Conservation (phyloP, 352 stramenopile species). For the Globisporangium polare region DNA sequence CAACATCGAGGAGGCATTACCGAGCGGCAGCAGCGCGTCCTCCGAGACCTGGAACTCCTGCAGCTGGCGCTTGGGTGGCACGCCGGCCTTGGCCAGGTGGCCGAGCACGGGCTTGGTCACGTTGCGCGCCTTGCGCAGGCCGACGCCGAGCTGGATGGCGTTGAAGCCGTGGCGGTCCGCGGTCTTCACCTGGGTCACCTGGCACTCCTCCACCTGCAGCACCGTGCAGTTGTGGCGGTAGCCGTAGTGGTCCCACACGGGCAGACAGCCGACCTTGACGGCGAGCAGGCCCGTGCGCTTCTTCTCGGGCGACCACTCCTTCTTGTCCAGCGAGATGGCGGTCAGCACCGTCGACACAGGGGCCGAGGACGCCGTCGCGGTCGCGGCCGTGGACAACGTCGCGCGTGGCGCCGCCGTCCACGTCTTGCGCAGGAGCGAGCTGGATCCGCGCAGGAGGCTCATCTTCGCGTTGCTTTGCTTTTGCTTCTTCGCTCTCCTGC, state of each 20-base stretch:
- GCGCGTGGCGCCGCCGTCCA: slow-evolving; percentile 9
- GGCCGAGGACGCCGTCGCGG: slow-evolving; percentile 3
- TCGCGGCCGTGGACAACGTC: slow-evolving; percentile 10
- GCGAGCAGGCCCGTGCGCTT: slow-evolving; percentile 88
- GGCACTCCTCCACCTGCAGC: slow-evolving; percentile 87
- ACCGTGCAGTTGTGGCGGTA: slow-evolving; percentile 96
- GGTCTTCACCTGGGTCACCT: slow-evolving; percentile 96
- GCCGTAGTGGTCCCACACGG: slow-evolving; percentile 97
- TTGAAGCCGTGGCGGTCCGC: slow-evolving; percentile 93
- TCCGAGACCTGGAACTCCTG: slow-evolving; percentile 94
- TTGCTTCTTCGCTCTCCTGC: slow-evolving; percentile 1
- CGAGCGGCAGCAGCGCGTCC: slow-evolving; percentile 83
- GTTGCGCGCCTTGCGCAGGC: slow-evolving; percentile 95
- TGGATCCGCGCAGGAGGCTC: slow-evolving; percentile 32
- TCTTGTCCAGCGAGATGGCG: slow-evolving; percentile 19
- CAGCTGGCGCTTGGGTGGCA: slow-evolving; percentile 93
- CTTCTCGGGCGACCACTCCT: slow-evolving; percentile 69
- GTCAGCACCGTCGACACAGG: background rate
- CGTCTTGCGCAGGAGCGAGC: slow-evolving; percentile 17
- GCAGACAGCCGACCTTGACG: slow-evolving; percentile 99
- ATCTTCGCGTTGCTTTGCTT: slow-evolving; percentile 3
- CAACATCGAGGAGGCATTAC: slow-evolving; percentile 14
- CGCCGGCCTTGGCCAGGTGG: slow-evolving; percentile 91
- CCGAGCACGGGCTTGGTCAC: slow-evolving; percentile 91
- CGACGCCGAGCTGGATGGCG: slow-evolving; percentile 94